Evolutionary conservation across 805 yeast genomes (phyloP).

Genomic region (Candida qinlingensis): DNA sequence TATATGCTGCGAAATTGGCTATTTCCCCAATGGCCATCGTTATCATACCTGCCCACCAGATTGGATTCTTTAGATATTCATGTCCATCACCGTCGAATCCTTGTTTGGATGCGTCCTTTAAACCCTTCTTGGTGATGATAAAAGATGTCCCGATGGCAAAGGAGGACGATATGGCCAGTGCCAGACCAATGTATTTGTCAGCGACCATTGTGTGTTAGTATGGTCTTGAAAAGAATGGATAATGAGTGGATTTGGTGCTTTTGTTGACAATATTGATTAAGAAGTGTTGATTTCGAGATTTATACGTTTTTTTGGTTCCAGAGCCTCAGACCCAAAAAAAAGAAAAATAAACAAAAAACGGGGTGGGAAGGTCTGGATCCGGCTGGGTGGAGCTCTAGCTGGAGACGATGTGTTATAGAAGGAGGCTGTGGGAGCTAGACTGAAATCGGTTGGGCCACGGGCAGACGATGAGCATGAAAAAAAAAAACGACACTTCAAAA

Average conservation of each 20-base stretch:
- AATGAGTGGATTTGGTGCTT: not conserved
- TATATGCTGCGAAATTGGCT: slow-evolving; percentile 91
- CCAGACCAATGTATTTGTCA: slow-evolving; percentile 85
- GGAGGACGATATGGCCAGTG: slow-evolving; percentile 81
- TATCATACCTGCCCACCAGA: slow-evolving; percentile 92
- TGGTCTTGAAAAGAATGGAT: not conserved
- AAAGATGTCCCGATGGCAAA: slow-evolving; percentile 88
- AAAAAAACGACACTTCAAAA: not conserved
- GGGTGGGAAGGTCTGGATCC: not conserved
- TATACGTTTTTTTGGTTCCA: not conserved
- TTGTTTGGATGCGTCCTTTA: slow-evolving; percentile 61
- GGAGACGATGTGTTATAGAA: not conserved
- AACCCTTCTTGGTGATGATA: slow-evolving; percentile 83
- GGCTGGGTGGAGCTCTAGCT: not conserved
- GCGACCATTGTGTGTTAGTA: slow-evolving; percentile 35
- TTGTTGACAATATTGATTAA: no score
- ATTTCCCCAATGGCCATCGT: slow-evolving; percentile 90
- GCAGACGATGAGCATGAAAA: not conserved
- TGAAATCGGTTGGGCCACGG: not conserved
- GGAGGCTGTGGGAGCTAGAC: not conserved
- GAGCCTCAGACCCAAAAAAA: not conserved
- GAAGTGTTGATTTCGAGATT: not conserved
- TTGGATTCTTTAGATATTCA: slow-evolving; percentile 74
- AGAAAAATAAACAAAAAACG: not conserved
- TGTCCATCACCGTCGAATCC: slow-evolving; percentile 70